These are phyloP conservation scores for Vanrija pseudolonga DNA, from an alignment of 1,284 basidiomycete species.

Conservation along the genomic window DNA sequence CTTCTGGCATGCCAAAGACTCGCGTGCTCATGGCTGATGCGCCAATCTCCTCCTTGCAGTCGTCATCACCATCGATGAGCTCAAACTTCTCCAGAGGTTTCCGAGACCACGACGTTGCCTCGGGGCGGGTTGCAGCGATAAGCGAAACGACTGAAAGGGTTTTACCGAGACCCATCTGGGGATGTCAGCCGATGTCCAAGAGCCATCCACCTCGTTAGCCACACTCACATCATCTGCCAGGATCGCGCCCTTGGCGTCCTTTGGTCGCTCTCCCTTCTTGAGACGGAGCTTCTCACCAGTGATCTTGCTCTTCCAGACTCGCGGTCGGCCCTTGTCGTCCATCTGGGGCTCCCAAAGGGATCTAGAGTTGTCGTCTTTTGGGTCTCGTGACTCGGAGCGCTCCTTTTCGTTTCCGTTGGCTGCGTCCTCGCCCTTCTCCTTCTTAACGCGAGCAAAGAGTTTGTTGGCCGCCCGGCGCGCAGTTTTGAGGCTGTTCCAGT, in stretches of 20 bases:
- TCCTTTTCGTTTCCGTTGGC: constrained; percentile 16
- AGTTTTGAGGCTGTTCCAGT: constrained; percentile 38
- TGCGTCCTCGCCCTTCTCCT: constrained; percentile 17
- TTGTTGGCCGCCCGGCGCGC: constrained; percentile 36
- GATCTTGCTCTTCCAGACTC: constrained; percentile 75
- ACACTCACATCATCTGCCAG: constrained; percentile 82
- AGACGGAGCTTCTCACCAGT: constrained; percentile 67
- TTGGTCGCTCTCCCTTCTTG: constrained; percentile 56
- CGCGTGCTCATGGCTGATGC: constrained; percentile 66
- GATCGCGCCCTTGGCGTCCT: constrained; percentile 82
- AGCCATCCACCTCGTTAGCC: too few species aligned
- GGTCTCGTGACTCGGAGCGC: constrained; percentile 9
- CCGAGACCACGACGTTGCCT: constrained; percentile 59
- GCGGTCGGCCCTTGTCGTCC: constrained; percentile 56
- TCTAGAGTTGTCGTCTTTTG: constrained; percentile 26
- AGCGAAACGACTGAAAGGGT: constrained; percentile 89
- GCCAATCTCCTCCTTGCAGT: constrained; percentile 51
- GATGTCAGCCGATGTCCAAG: constrained; percentile 17
- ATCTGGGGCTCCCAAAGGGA: constrained; percentile 40
- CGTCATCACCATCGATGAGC: constrained; percentile 50
- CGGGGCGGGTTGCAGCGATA: constrained; percentile 74
- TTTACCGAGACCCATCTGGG: constrained; percentile 94
- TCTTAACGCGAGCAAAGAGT: constrained; percentile 19
- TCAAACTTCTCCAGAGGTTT: constrained; percentile 57
- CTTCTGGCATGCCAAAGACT: constrained; percentile 75